phyloP scores from a whole-genome alignment of 495 filamentous ascomycete species.

The Acidiella bohemica region DNA sequence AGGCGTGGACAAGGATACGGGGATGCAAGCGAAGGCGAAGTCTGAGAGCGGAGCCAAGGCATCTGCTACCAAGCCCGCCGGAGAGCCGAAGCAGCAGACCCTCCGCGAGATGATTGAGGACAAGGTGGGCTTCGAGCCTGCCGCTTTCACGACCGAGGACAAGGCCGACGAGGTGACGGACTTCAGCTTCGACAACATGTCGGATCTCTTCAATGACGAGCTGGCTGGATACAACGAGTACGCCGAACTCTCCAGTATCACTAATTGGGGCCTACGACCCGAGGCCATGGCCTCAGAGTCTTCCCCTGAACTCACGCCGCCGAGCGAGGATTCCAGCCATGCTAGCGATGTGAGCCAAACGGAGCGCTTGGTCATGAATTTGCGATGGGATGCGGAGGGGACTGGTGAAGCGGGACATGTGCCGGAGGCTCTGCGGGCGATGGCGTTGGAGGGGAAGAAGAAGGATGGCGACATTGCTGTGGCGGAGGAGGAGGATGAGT shows the following conservation, averaged over 20 bases:
- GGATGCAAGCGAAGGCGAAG: too few species aligned
- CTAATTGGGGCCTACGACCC: conserved; percentile 2
- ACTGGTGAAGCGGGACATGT: conserved; percentile 10
- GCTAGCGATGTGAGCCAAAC: conserved; percentile 8
- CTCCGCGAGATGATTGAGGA: conserved; percentile 9
- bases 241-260: not conserved
- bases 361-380: conserved; percentile 6
- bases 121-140: conserved; percentile 7
- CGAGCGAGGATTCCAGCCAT: not conserved
- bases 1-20: conserved; percentile 33
- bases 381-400: conserved; percentile 13
- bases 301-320: conserved; percentile 9
- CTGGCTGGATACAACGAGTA: not conserved
- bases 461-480: not conserved
- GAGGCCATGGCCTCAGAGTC: not conserved
- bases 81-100: conserved; percentile 7
- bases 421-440: conserved; percentile 5
- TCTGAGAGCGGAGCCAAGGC: conserved; percentile 1
- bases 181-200: not conserved
- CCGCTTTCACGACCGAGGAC: not conserved
- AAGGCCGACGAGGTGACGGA: not conserved
- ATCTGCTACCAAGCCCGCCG: conserved; percentile 3
- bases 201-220: not conserved
- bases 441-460: not conserved
- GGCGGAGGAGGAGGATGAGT: conserved; percentile 1